Evolutionary conservation across 768 basidiomycete species (phyloP), one percentile per base, ranked within the genome.

Genomic region (Termitomyces sp.): DNA sequence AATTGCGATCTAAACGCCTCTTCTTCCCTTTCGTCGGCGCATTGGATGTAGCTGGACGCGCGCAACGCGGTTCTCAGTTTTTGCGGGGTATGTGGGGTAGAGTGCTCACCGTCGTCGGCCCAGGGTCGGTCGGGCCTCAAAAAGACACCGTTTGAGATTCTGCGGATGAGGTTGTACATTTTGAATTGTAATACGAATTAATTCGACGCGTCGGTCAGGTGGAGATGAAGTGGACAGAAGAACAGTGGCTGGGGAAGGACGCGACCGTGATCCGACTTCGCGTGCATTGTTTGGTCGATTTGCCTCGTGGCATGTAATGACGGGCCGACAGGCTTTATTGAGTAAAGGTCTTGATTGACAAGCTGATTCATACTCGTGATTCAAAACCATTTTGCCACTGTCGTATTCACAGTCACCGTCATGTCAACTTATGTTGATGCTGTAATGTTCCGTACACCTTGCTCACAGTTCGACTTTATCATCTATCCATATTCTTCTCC

Each of bases 91-190:
- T 24, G 34, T 26, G 34, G 48, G 32, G 58, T 61, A 61, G 51
- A 59, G 46, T 29, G 76, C 84, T 76, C 64, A 88, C 88, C 84
- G 68, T 91, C 88, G 55, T 90, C 87, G 63, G 79, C 79, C 89
- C 88, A 90, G 34, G 87, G 86, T 58, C 86, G 77, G 70, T 90
- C 88, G 26, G 84, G 80, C 53, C 88, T 82, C 27, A 85, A 84
- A 63, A 88, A 81, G 22, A 88, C 76, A 14, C 84, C 84, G 64
- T 80, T 77, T 0, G 88, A 90, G 59, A 90, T 84, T 46, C 87
- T 84, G 63, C 88, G 80, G 62, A 90, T 71, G 61, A 90, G 76
- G 61, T 80, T 79, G 72, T 88, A 88, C 88, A 90, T 87, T 20
- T 20, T 22, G n/a, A 2, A 26, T 7, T 27, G 5, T 1, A 12